Conservation (phyloP, 306 rosid genomes). For the Luffa acutangula region DNA sequence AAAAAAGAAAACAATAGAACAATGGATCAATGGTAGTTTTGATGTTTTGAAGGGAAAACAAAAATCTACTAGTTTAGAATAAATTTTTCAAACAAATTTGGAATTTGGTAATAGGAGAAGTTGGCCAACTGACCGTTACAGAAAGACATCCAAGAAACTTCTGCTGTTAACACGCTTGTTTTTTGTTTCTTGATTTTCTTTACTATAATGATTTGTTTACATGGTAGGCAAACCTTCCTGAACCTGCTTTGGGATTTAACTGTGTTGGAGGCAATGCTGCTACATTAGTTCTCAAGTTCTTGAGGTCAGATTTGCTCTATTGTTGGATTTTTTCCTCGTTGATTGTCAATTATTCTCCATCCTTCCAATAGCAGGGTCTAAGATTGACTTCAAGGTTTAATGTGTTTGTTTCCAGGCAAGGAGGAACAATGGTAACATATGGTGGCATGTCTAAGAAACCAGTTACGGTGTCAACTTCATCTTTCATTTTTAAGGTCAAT, state of each 20-base stretch:
- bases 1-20: not conserved
- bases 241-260: slow-evolving; percentile 82
- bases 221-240: slow-evolving; percentile 52
- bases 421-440: slow-evolving; percentile 88
- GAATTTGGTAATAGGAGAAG: not conserved
- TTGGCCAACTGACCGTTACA: not conserved
- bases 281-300: slow-evolving; percentile 71
- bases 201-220: slow-evolving; percentile 13
- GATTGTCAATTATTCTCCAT: not conserved
- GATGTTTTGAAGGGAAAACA: not conserved
- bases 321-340: not conserved
- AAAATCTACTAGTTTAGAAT: not conserved
- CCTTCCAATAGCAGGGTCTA: not conserved
- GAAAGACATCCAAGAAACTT: not conserved
- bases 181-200: not conserved
- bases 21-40: not conserved
- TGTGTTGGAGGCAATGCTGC: slow-evolving; percentile 95
- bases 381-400: not conserved
- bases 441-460: slow-evolving; percentile 99
- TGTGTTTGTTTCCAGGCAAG: slow-evolving; percentile 35
- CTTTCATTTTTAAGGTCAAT: slow-evolving; percentile 81
- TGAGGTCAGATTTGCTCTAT: slow-evolving; percentile 43
- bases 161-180: not conserved
- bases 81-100: not conserved
- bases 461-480: slow-evolving; percentile 62